Conservation (phyloP, 352 stramenopile genomes). For the Phytophthora fragariaefolia region DNA sequence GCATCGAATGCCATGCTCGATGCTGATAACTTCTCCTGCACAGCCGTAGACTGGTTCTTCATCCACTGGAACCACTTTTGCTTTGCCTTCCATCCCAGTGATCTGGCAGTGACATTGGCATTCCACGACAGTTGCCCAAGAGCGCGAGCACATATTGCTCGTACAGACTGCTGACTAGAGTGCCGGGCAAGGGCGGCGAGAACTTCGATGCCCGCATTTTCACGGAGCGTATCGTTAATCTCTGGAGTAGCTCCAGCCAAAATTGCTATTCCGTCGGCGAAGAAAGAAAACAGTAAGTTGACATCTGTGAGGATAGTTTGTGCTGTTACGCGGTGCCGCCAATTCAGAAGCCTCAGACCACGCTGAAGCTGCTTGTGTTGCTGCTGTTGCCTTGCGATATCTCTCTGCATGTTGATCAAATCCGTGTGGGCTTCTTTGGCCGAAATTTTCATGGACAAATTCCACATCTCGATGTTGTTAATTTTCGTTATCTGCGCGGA, state of each 20-base stretch:
- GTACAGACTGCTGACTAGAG: conserved; percentile 42
- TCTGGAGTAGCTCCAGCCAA: conserved; percentile 53
- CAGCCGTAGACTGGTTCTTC: conserved; percentile 37
- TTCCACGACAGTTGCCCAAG: conserved; percentile 76
- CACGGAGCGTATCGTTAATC: conserved; percentile 59
- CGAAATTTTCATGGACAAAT: conserved; percentile 74
- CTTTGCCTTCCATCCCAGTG: conserved; percentile 75
- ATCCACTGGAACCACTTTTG: conserved; percentile 68
- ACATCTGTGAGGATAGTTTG: conserved; percentile 75
- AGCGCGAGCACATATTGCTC: conserved; percentile 55
- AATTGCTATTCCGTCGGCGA: conserved; percentile 62
- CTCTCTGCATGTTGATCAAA: conserved; percentile 53
- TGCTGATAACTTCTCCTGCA: conserved; percentile 42
- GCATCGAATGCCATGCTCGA: conserved; percentile 53
- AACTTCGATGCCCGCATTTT: conserved; percentile 73
- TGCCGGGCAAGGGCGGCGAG: conserved; percentile 53
- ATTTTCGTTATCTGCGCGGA: conserved; percentile 70
- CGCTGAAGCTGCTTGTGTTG: conserved; percentile 77
- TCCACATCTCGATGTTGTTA: conserved; percentile 86
- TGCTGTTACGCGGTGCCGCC: conserved; percentile 70
- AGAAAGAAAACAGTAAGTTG: conserved; percentile 72
- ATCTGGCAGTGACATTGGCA: conserved; percentile 57
- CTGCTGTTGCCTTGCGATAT: conserved; percentile 46
- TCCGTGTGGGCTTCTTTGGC: conserved; percentile 64
- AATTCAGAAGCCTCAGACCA: conserved; percentile 67